Evolutionary conservation across 2,329 filamentous ascomycete species (phyloP).

Genomic region (Ilyonectria robusta): DNA sequence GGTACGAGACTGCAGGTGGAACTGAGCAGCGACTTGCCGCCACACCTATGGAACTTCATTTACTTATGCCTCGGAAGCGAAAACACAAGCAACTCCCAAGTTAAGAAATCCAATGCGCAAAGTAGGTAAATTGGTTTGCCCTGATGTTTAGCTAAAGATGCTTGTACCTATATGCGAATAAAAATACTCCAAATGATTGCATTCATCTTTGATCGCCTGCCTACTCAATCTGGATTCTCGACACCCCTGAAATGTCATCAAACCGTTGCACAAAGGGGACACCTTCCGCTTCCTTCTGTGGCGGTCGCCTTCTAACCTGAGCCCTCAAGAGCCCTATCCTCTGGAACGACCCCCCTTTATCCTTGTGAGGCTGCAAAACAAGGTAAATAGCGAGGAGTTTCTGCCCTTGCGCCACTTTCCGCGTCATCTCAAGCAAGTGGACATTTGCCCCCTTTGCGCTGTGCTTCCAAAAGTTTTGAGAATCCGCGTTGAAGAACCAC

Average conservation of each 20-base stretch:
- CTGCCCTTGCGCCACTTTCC: constrained; percentile 5
- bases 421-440: constrained; percentile 24
- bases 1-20: too few relatives aligned
- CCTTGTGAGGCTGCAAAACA: constrained; percentile 12
- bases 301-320: not conserved
- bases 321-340: constrained; percentile 23
- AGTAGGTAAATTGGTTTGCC: too few relatives aligned
- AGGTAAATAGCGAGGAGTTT: constrained; percentile 16
- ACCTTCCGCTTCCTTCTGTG: not conserved
- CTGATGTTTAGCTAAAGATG: too few relatives aligned
- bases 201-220: not conserved
- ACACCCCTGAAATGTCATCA: constrained; percentile 9
- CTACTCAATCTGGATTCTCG: constrained; percentile 22
- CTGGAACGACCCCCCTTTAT: not conserved
- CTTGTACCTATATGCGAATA: not conserved
- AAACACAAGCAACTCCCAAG: too few relatives aligned
- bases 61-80: too few relatives aligned
- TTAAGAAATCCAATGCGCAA: too few relatives aligned
- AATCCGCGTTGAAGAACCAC: constrained; percentile 28
- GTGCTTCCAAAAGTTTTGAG: constrained; percentile 5
- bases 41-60: too few relatives aligned
- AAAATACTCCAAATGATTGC: too few relatives aligned
- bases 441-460: not conserved
- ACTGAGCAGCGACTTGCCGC: too few relatives aligned
- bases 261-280: constrained; percentile 13